Conservation (phyloP, 164 flowering plant genomes). For the Stephania japonica region DNA sequence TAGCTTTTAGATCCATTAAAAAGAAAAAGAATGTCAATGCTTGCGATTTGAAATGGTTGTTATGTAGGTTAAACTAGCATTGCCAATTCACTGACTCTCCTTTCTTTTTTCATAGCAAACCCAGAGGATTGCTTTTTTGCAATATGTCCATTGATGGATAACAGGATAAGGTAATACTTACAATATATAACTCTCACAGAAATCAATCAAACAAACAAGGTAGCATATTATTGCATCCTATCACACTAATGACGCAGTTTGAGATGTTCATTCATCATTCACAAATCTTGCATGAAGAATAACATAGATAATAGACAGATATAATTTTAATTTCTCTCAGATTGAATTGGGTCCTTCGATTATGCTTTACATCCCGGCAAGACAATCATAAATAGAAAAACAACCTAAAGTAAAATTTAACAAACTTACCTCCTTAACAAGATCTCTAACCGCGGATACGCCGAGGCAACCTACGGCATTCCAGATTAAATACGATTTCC, state of each 20-base stretch:
- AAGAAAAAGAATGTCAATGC: neutral
- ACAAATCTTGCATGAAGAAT: neutral
- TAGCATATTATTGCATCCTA: neutral
- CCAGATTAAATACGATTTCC: constrained; percentile 71
- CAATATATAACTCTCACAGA: neutral
- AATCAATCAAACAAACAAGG: neutral
- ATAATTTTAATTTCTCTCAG: neutral
- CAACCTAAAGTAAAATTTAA: no score
- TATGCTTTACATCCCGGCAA: neutral
- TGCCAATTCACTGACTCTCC: neutral
- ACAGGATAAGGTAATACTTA: no score
- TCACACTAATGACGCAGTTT: neutral
- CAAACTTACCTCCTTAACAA: constrained; percentile 68
- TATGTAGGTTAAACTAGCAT: neutral
- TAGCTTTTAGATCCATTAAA: neutral
- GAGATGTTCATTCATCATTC: neutral
- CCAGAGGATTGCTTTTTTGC: neutral
- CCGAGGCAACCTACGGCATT: constrained; percentile 88
- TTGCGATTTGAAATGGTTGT: neutral
- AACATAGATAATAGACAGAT: neutral
- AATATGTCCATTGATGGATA: neutral
- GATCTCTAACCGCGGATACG: constrained; percentile 64
- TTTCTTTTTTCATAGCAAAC: neutral
- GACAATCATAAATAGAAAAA: neutral
- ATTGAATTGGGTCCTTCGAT: neutral